These are phyloP conservation scores for Epichloe sp. DNA, from an alignment of 2,329 filamentous ascomycete species.

Conservation along the genomic window DNA sequence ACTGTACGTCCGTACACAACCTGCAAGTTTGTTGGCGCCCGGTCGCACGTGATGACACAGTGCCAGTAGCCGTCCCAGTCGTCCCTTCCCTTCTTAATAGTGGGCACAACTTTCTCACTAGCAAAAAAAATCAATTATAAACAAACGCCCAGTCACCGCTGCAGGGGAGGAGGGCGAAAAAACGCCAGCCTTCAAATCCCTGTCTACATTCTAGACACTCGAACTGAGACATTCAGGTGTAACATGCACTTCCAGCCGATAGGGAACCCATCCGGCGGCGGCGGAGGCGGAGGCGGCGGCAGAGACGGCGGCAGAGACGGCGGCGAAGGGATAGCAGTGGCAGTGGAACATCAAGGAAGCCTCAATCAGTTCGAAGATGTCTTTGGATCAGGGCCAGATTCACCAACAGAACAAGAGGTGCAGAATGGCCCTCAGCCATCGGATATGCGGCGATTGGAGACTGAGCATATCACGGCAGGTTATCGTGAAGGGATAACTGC, in stretches of 20 bases:
- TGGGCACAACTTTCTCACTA: neutral
- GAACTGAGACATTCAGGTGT: neutral
- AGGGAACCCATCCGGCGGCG: constrained; percentile 15
- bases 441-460: constrained; percentile 62
- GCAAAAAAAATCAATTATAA: neutral
- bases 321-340: constrained; percentile 5
- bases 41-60: neutral
- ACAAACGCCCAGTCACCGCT: neutral
- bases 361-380: constrained; percentile 23
- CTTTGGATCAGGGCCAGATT: constrained; percentile 18
- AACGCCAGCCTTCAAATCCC: constrained; percentile 21
- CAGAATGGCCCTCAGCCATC: constrained; percentile 27
- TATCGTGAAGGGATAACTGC: constrained; percentile 77
- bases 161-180: constrained; percentile 16
- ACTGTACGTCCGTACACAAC: neutral
- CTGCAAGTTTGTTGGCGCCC: neutral
- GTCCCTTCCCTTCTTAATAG: neutral
- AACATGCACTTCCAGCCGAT: constrained; percentile 24
- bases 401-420: constrained; percentile 9
- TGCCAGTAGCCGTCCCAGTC: neutral
- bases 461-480: constrained; percentile 69
- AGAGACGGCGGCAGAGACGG: constrained; percentile 5
- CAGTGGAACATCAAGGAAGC: neutral
- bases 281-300: constrained; percentile 7
- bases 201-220: neutral